Evolutionary conservation across 73 alveolate species (phyloP), one percentile per base, ranked within the genome.

Genomic region (Paramecium sexaurelia): DNA sequence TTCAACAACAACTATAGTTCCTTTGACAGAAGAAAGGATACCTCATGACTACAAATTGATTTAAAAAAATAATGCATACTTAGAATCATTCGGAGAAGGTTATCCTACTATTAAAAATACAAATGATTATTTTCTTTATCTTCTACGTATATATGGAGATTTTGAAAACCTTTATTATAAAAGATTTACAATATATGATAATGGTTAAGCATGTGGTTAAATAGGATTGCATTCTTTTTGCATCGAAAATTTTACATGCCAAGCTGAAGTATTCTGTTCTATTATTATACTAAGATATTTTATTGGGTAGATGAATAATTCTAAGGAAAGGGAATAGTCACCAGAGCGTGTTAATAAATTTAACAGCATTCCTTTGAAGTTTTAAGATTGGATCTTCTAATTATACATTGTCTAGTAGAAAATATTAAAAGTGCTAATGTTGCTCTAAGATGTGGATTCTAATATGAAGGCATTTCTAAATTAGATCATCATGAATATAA

Each of bases 221-320:
- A 71, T 71, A 15, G 86, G 86, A 0, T 71, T 71, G 19, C 86
- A 71, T 36, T 35, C 57, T 71, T 71, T 71, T 24, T 35, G 55
- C 13, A 71, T 71, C 1, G 35, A 37, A 10, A 71, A 71, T 36
- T 71, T 71, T 37, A 71, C 86, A 71, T 37, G 57, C 15, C 35
- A 71, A 71, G 55, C 57, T 7, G 86, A 71, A 36, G 86, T 71
- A 71, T 35, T 5, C 0, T n/a, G 3, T 45, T 27, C 3, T 22
- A 19, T 71, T 6, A 33, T 11, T 45, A 6, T 11, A 15, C 3
- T 0, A 1, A 71, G 86, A 71, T 71, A 4, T 71, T 71, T 5
- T 71, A 71, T 71, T 71, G 86, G 86, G 35, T 71, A 11, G 86
- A 71, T 71, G 57, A 71, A 71, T n/a, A 37, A 32, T 71, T 32